Conservation (phyloP, 768 basidiomycete genomes). For the Neoboletus magnificus region DNA sequence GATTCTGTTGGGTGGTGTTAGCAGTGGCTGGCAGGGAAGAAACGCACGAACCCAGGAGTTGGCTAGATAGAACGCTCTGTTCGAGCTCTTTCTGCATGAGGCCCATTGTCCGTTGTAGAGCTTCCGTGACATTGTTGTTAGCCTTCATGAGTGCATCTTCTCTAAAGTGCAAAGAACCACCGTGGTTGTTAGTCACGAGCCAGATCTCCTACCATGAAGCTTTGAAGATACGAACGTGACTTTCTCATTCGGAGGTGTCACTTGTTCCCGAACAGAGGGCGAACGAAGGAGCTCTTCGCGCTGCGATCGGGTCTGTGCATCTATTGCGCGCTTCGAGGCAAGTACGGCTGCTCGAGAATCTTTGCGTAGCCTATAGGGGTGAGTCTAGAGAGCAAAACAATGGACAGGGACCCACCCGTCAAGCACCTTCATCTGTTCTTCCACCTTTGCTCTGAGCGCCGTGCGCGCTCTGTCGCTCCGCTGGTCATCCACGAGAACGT, state of each 20-base stretch:
- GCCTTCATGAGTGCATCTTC: constrained; percentile 88
- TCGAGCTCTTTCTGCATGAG: constrained; percentile 94
- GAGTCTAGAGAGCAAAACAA: not conserved
- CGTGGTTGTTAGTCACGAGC: not conserved
- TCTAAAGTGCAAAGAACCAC: constrained; percentile 32
- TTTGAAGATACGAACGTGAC: constrained; percentile 45
- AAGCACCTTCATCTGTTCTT: constrained; percentile 45
- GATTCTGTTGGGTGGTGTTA: constrained; percentile 46
- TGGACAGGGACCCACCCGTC: constrained; percentile 44
- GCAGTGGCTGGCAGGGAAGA: not conserved
- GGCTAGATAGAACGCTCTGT: constrained; percentile 77
- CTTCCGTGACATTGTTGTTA: constrained; percentile 85
- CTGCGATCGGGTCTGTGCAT: constrained; percentile 53
- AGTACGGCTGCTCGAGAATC: constrained; percentile 69
- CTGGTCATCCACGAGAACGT: constrained; percentile 71
- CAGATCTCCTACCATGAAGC: not conserved
- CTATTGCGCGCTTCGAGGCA: constrained; percentile 69
- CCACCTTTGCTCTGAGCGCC: constrained; percentile 49
- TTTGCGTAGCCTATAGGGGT: constrained; percentile 47
- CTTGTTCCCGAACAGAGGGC: constrained; percentile 48
- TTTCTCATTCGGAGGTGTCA: constrained; percentile 48
- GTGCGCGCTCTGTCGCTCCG: constrained; percentile 49
- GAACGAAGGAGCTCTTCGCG: constrained; percentile 68
- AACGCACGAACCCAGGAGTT: constrained; percentile 67
- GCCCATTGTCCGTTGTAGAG: constrained; percentile 76